Percentiles rank a stretch among this genome's conserved stretches.
phyloP scores from a whole-genome alignment of 768 basidiomycete species.

The Tricholomella constricta region DNA sequence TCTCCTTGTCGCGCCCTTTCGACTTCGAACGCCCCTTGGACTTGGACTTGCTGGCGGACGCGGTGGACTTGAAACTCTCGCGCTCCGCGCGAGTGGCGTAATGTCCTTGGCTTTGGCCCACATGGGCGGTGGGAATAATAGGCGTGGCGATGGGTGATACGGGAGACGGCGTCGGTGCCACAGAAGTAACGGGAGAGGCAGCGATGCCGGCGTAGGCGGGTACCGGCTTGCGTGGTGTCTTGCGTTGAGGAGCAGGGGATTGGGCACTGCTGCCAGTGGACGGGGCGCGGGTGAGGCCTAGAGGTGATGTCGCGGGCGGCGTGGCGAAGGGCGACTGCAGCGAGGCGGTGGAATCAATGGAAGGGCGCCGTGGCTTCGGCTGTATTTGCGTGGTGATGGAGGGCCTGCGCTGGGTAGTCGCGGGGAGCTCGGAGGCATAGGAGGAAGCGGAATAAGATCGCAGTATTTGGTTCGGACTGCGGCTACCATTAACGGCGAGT shows the following conservation, averaged over 20 bases:
- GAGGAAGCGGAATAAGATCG: constrained; percentile 6
- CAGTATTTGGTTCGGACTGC: not conserved
- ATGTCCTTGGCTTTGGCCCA: constrained; percentile 9
- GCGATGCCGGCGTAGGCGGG: constrained; percentile 16
- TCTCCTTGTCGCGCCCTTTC: constrained; percentile 4
- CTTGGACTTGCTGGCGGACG: constrained; percentile 3
- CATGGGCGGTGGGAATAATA: not conserved
- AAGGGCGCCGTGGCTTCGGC: constrained; percentile 2
- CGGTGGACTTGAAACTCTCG: constrained; percentile 11
- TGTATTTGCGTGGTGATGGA: constrained; percentile 4
- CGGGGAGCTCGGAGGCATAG: not conserved
- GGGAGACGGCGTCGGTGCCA: constrained; percentile 1
- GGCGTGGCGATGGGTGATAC: not conserved
- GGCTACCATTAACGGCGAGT: not conserved
- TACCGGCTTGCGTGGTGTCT: constrained; percentile 22
- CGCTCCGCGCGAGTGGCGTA: constrained; percentile 18
- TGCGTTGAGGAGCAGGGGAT: constrained; percentile 2
- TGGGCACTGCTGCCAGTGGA: not conserved
- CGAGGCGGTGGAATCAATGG: constrained; percentile 8
- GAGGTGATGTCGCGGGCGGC: constrained; percentile 1
- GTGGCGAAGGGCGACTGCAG: constrained; percentile 6
- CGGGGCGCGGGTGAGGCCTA: not conserved
- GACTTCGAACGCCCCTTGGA: constrained; percentile 3
- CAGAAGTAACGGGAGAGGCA: not conserved
- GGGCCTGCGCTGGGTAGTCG: not conserved